phyloP scores from a whole-genome alignment of 768 basidiomycete genomes.

The Phylloporus arenicola region DNA sequence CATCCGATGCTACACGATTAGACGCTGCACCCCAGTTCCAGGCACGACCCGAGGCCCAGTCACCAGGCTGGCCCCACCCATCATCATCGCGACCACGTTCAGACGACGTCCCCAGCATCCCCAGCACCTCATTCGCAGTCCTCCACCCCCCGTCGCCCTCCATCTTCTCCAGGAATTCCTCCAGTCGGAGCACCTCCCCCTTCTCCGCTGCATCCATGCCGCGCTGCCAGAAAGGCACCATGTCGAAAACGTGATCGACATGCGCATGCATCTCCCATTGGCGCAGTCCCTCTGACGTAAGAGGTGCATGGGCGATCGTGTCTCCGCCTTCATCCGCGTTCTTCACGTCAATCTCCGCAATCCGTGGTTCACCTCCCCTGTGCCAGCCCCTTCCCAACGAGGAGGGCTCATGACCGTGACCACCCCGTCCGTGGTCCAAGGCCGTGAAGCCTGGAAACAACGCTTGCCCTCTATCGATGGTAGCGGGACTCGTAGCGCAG shows the following conservation, averaged over 20 bases:
- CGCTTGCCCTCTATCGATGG: slow-evolving; percentile 13
- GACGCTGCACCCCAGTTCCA: slow-evolving; percentile 9
- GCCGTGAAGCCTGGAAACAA: slow-evolving; percentile 25
- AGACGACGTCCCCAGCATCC: slow-evolving; percentile 17
- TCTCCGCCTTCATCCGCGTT: slow-evolving; percentile 25
- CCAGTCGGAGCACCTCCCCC: slow-evolving; percentile 39
- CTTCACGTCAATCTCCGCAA: slow-evolving; percentile 7
- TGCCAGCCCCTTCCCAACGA: slow-evolving; percentile 3
- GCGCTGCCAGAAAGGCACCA: slow-evolving; percentile 51
- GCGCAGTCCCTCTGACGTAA: slow-evolving; percentile 26
- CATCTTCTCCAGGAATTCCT: slow-evolving; percentile 42
- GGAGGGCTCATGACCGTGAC: slow-evolving; percentile 15
- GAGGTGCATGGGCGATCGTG: slow-evolving; percentile 26
- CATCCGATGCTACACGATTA: slow-evolving; percentile 12
- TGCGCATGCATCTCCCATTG: slow-evolving; percentile 29
- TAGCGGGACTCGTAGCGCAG: slow-evolving; percentile 29
- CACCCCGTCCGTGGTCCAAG: slow-evolving; percentile 27
- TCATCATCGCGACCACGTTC: slow-evolving; percentile 1
- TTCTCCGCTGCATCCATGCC: slow-evolving; percentile 44
- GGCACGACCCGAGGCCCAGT: slow-evolving; percentile 7
- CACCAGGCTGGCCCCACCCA: slow-evolving; percentile 11
- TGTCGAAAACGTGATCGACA: slow-evolving; percentile 45
- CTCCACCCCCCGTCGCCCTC: slow-evolving; percentile 32
- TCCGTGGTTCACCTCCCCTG: neutral
- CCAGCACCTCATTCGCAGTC: slow-evolving; percentile 25